Percentiles rank a stretch among this genome's conserved stretches.
phyloP scores from a whole-genome alignment of 2,329 filamentous ascomycete genomes.

The Sporothrix pallida region DNA sequence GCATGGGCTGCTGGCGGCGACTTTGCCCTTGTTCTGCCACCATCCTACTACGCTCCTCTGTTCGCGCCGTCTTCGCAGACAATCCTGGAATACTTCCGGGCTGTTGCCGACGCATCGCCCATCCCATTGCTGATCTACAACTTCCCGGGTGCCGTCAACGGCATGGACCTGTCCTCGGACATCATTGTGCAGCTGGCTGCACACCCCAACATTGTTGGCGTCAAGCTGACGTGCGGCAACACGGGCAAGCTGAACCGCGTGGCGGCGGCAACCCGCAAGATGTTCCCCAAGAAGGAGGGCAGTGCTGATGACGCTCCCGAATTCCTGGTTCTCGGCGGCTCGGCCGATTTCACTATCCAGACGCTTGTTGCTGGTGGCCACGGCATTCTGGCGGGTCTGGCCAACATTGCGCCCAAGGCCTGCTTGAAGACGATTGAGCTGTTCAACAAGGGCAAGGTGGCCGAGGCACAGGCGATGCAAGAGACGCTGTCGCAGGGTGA shows the following conservation, averaged over 20 bases:
- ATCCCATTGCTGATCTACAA: conserved; percentile 74
- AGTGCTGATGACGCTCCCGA: conserved; percentile 39
- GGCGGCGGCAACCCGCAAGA: conserved; percentile 61
- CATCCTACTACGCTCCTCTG: conserved; percentile 74
- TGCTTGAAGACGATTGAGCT: conserved; percentile 67
- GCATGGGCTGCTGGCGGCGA: conserved; percentile 73
- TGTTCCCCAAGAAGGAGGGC: conserved; percentile 29
- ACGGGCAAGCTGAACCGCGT: conserved; percentile 71
- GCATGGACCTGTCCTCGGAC: conserved; percentile 69
- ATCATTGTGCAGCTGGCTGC: conserved; percentile 63
- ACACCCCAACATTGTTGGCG: conserved; percentile 70
- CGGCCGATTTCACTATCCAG: conserved; percentile 74
- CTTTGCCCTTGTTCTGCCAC: conserved; percentile 76
- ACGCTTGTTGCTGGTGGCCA: conserved; percentile 71
- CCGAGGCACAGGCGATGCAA: conserved; percentile 68
- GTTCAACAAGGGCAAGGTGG: conserved; percentile 61
- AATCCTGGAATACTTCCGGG: conserved; percentile 68
- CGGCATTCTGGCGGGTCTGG: conserved; percentile 74
- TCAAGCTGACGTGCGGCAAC: conserved; percentile 73
- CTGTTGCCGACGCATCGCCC: conserved; percentile 67
- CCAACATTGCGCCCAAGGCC: conserved; percentile 71
- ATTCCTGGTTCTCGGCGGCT: conserved; percentile 75
- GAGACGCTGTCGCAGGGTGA: conserved; percentile 70
- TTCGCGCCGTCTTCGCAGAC: conserved; percentile 67
- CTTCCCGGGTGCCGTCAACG: conserved; percentile 67